A percentile compares a stretch with the other conserved stretches of the same genome.
Evolutionary conservation across 805 yeast species (phyloP).

Genomic region (Saccharomycopsis babjevae): DNA sequence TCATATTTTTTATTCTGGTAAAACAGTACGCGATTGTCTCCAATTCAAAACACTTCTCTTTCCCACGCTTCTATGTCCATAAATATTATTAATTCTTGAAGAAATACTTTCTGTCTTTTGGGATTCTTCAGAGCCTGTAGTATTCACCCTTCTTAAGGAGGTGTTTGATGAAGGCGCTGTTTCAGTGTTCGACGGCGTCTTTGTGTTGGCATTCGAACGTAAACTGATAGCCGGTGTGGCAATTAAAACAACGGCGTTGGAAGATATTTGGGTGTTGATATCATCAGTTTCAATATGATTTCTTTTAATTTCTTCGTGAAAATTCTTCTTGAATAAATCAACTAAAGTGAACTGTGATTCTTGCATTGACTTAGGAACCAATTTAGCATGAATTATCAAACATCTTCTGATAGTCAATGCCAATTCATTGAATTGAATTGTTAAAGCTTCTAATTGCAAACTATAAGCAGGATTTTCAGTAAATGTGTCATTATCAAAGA

Average conservation of each 20-base stretch:
- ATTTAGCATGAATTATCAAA: slow-evolving; percentile 55
- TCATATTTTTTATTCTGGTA: slow-evolving; percentile 1
- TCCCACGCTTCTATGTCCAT: slow-evolving; percentile 17
- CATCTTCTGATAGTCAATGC: slow-evolving; percentile 56
- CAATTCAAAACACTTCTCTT: slow-evolving; percentile 27
- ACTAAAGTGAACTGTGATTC: slow-evolving; percentile 61
- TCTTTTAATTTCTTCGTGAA: slow-evolving; percentile 47
- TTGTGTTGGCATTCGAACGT: slow-evolving; percentile 11
- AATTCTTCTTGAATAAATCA: slow-evolving; percentile 55
- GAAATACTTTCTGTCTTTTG: slow-evolving; percentile 14
- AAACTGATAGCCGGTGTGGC: slow-evolving; percentile 16
- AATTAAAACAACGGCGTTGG: slow-evolving; percentile 10
- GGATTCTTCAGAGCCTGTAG: slow-evolving; percentile 24
- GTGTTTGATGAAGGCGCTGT: slow-evolving; percentile 6
- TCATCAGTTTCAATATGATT: slow-evolving; percentile 25
- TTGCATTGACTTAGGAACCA: slow-evolving; percentile 45
- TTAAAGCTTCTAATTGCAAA: slow-evolving; percentile 25
- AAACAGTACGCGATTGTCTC: slow-evolving; percentile 25
- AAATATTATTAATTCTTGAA: slow-evolving; percentile 8
- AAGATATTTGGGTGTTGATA: slow-evolving; percentile 20
- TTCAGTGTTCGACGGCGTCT: slow-evolving; percentile 4
- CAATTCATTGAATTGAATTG: slow-evolving; percentile 53
- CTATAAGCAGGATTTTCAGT: slow-evolving; percentile 22
- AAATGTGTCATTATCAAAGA: slow-evolving; percentile 36
- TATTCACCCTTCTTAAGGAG: slow-evolving; percentile 22